Evolutionary conservation across 352 stramenopile genomes (phyloP).

Genomic region (Pythium chondricola): DNA sequence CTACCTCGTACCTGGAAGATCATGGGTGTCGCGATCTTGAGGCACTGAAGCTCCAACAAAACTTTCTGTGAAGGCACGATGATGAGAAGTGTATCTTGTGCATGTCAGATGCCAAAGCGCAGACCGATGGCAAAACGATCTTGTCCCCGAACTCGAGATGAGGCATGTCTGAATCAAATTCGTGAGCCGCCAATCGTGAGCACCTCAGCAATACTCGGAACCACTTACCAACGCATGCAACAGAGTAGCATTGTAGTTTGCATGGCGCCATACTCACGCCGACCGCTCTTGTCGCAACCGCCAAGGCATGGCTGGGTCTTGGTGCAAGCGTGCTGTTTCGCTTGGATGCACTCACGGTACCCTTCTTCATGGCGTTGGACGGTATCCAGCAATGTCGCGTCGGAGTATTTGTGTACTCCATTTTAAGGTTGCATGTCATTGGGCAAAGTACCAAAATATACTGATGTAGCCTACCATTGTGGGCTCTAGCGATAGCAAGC

Average conservation of each 20-base stretch:
- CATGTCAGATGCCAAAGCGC: too few relatives aligned
- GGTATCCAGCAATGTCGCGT: too few relatives aligned
- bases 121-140: conserved; percentile 47
- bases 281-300: neutral
- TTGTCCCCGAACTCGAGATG: conserved; percentile 67
- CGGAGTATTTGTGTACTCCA: too few relatives aligned
- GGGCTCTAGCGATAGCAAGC: too few relatives aligned
- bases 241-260: conserved; percentile 52
- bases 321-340: neutral
- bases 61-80: conserved; percentile 24
- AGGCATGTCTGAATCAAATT: conserved; percentile 47
- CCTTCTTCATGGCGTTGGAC: too few relatives aligned
- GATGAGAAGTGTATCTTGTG: neutral
- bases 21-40: conserved; percentile 46
- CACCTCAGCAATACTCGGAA: too few relatives aligned
- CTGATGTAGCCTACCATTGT: too few relatives aligned
- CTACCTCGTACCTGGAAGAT: conserved; percentile 33
- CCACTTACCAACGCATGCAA: conserved; percentile 47
- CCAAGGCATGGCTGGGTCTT: neutral
- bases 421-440: too few relatives aligned
- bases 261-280: conserved; percentile 16
- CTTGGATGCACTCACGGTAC: too few relatives aligned
- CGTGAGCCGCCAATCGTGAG: too few relatives aligned
- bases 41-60: conserved; percentile 42
- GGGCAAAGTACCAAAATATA: too few relatives aligned